These are phyloP conservation scores for Senna tora DNA, from an alignment of 306 rosid genomes.

Conservation along the genomic window DNA sequence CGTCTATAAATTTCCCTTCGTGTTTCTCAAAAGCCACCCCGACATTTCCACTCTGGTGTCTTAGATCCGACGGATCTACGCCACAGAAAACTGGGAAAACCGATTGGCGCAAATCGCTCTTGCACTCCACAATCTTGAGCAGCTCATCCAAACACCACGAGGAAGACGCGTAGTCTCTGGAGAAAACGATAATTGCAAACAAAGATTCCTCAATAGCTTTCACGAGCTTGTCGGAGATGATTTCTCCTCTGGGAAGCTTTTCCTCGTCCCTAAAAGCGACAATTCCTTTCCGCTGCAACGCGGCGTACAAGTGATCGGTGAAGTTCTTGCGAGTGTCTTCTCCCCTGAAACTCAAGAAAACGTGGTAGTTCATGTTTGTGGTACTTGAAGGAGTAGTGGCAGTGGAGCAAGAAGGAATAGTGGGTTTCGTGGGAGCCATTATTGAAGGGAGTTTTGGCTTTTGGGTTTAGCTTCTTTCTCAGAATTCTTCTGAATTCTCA, in stretches of 20 bases:
- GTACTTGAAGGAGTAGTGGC: too few relatives aligned
- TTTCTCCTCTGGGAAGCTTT: neutral
- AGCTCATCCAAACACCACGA: neutral
- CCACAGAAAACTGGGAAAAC: neutral
- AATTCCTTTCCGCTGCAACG: neutral
- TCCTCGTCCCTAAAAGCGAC: neutral
- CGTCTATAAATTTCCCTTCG: too few relatives aligned
- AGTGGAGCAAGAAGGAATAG: too few relatives aligned
- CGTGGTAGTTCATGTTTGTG: too few relatives aligned
- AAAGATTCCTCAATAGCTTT: neutral
- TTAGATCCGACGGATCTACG: neutral
- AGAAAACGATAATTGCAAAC: neutral
- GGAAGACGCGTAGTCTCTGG: neutral
- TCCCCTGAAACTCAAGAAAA: conserved; percentile 5
- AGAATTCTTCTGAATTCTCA: too few relatives aligned
- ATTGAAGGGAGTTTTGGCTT: too few relatives aligned
- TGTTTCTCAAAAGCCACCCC: neutral
- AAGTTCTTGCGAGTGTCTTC: neutral
- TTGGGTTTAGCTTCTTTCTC: too few relatives aligned
- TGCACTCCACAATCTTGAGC: neutral
- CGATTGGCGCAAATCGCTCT: neutral
- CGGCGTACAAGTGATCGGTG: neutral
- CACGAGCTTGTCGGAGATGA: neutral
- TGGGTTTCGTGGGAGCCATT: too few relatives aligned
- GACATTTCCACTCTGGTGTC: neutral